These are phyloP conservation scores for Otatea glauca DNA, from an alignment of 176 grass and related monocot species.

Conservation along the genomic window DNA sequence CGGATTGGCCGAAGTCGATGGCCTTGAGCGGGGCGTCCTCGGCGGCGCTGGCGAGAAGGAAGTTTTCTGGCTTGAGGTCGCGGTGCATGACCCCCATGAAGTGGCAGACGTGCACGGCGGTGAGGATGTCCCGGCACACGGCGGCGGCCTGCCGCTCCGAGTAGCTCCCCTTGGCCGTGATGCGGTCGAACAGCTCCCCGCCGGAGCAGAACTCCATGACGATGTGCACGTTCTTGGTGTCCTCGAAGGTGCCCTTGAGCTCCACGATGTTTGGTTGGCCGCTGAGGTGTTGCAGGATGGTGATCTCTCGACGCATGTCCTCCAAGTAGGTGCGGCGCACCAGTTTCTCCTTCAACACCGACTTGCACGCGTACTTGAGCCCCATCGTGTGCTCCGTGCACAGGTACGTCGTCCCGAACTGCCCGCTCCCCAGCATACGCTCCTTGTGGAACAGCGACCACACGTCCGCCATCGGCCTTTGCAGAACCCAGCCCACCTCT, in stretches of 20 bases:
- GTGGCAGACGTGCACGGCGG: conserved; percentile 81
- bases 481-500: conserved; percentile 43
- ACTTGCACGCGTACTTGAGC: conserved; percentile 82
- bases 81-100: conserved; percentile 96
- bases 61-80: conserved; percentile 93
- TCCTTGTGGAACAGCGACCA: conserved; percentile 57
- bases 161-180: conserved; percentile 68
- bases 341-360: conserved; percentile 86
- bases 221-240: conserved; percentile 63
- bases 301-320: conserved; percentile 79
- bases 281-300: conserved; percentile 91
- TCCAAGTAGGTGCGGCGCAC: conserved; percentile 59
- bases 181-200: conserved; percentile 92
- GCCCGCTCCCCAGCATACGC: conserved; percentile 74
- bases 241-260: conserved; percentile 89
- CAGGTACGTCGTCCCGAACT: conserved; percentile 83
- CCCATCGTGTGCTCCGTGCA: conserved; percentile 69
- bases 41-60: conserved; percentile 61
- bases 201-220: conserved; percentile 95
- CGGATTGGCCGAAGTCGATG: conserved; percentile 83
- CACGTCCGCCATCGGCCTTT: conserved; percentile 66
- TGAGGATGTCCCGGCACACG: conserved; percentile 66
- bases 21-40: conserved; percentile 77
- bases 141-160: conserved; percentile 71
- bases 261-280: conserved; percentile 86